Base-by-base conservation (phyloP, 2,329 filamentous ascomycete genomes). In the Diaporthe sp. region DNA sequence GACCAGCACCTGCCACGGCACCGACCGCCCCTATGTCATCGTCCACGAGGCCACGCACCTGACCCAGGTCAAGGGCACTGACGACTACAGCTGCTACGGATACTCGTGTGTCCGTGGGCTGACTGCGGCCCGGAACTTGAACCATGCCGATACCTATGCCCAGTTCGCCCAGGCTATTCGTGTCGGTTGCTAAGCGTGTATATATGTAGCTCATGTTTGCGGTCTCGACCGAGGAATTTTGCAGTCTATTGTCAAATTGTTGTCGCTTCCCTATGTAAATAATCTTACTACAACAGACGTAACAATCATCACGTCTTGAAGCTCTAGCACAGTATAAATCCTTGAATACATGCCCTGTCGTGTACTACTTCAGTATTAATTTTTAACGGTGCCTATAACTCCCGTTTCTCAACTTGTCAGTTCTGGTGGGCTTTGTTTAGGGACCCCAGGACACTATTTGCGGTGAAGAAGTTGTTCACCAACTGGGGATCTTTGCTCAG, bases 21-120 rank as follows among this genome's bases (percentile, higher is more conserved):
- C 93, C 82, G 92, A 93, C 79, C 89, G 92, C 83, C 90, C 89
- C 4, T 92, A 88, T 13, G 93, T 92, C 19, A 87, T 87, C 47
- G 81, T 94, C n/a, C 92, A 94, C 79, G 92, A 94, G 85, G 85
- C 87, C 77, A 92, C 92, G 8, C 92, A 94, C 79, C 76, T 88
- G 85, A 88, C 25, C 83, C 87, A 80, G 86, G 83, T 82, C 76
- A 89, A 89, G 73, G 89, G 90, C 13, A 93, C 91, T 3, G 82
- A 87, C 2, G 92, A 94, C 79, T 84, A 88, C 71, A 88, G 60
- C 40, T 66, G 85, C 40, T 93, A 92, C 78, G 81, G 85, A 3
- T 86, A 90, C 73, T 85, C 83, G 55, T 90, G 89, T 61, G 88
- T 91, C 74, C 77, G 81, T 15, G 79, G 82, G 7, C 81, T 93